Conservation (phyloP, 192 early-diverging fungal species). For the Entomortierella beljakovae region DNA sequence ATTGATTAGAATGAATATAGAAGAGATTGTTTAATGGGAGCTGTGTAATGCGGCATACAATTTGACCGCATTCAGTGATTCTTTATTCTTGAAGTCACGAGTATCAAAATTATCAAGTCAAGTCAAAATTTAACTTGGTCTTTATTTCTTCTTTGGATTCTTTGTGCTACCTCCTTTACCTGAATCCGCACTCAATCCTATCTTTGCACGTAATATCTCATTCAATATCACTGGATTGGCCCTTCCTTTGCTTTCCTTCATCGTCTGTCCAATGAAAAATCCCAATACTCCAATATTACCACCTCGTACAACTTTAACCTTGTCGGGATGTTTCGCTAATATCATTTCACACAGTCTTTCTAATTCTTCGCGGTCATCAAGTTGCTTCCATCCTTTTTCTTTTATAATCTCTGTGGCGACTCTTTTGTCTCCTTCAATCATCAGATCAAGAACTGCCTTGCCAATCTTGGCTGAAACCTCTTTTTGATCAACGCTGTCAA, state of each 20-base stretch:
- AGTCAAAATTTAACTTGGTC: no score
- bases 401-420: slow-evolving; percentile 67
- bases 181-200: slow-evolving; percentile 18
- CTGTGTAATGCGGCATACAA: no score
- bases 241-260: slow-evolving; percentile 82
- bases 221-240: slow-evolving; percentile 81
- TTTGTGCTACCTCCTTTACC: not conserved
- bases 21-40: no score
- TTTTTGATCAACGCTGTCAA: slow-evolving; percentile 69
- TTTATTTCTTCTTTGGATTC: slow-evolving; percentile 12
- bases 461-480: slow-evolving; percentile 74
- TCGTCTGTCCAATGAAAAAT: slow-evolving; percentile 88
- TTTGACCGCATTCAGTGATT: no score
- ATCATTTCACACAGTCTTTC: slow-evolving; percentile 58
- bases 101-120: no score
- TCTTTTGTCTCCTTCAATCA: slow-evolving; percentile 73
- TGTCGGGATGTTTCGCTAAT: slow-evolving; percentile 54
- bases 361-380: slow-evolving; percentile 58
- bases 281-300: slow-evolving; percentile 77
- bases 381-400: slow-evolving; percentile 69
- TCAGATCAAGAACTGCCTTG: slow-evolving; percentile 75
- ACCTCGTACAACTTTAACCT: slow-evolving; percentile 67
- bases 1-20: no score
- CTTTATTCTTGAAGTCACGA: no score
- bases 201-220: slow-evolving; percentile 60